These are phyloP conservation scores for Rubia balearica DNA, from an alignment of 305 asterid species.

Conservation along the genomic window DNA sequence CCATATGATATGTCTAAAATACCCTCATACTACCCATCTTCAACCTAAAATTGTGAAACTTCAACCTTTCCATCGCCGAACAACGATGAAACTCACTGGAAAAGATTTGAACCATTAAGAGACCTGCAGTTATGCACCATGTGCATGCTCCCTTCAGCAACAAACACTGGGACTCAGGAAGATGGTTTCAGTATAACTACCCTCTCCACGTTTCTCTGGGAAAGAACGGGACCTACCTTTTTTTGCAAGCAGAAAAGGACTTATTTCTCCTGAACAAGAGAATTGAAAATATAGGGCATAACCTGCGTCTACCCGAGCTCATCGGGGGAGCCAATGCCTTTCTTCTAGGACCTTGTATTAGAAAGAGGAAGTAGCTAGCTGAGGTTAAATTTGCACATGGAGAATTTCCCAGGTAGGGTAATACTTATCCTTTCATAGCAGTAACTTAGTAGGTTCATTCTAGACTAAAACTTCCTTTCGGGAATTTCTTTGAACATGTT, in stretches of 20 bases:
- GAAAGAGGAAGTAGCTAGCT: slow-evolving; percentile 85
- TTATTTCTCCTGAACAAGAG: slow-evolving; percentile 70
- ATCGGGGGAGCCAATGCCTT: not conserved
- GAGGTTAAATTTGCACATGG: slow-evolving; percentile 62
- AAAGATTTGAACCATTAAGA: slow-evolving; percentile 37
- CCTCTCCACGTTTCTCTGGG: slow-evolving; percentile 57
- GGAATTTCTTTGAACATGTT: too few relatives aligned
- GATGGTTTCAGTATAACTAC: slow-evolving; percentile 70
- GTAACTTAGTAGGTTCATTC: too few relatives aligned
- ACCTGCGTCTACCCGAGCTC: not conserved
- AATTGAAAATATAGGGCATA: not conserved
- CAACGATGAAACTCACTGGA: too few relatives aligned
- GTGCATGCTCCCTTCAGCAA: slow-evolving; percentile 63
- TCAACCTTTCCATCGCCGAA: too few relatives aligned
- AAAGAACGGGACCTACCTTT: slow-evolving; percentile 65
- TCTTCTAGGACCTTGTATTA: slow-evolving; percentile 49
- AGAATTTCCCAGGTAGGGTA: slow-evolving; percentile 64
- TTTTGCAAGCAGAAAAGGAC: slow-evolving; percentile 76
- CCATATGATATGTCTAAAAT: too few relatives aligned
- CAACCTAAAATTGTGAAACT: too few relatives aligned
- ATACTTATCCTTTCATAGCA: too few relatives aligned
- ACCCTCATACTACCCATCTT: too few relatives aligned
- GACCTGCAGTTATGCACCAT: slow-evolving; percentile 49
- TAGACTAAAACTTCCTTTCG: too few relatives aligned
- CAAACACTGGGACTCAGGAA: slow-evolving; percentile 79